phyloP scores from a whole-genome alignment of 2,329 filamentous ascomycete species.

The Trichoderma endophyticum region DNA sequence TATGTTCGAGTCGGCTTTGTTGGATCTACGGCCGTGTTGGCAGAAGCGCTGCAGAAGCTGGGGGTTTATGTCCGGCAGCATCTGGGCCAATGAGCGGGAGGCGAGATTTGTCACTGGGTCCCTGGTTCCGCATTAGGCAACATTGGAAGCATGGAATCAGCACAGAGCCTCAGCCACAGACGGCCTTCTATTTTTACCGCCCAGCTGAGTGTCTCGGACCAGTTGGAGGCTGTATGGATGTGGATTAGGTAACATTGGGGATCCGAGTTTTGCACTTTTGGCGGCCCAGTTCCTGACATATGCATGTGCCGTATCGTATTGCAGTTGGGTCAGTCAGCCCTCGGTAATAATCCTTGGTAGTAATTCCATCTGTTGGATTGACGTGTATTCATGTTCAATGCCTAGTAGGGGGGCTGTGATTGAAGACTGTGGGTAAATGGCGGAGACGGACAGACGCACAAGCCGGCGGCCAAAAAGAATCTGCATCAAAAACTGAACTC shows the following conservation, averaged over 20 bases:
- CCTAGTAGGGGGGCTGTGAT: neutral
- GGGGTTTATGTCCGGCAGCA: slow-evolving; percentile 36
- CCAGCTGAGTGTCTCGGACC: neutral
- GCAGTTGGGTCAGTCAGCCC: neutral
- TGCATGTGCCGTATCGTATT: neutral
- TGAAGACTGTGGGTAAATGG: neutral
- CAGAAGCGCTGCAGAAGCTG: slow-evolving; percentile 57
- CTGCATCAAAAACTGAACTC: neutral
- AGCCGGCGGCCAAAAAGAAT: neutral
- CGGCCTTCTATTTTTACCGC: neutral
- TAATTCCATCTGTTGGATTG: neutral
- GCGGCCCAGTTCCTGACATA: neutral
- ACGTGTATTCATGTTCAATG: neutral
- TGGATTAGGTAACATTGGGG: neutral
- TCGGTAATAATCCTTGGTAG: neutral
- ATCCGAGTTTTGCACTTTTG: neutral
- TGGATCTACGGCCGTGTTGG: slow-evolving; percentile 65
- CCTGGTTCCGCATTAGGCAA: neutral
- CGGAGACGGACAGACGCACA: neutral
- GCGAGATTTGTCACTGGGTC: neutral
- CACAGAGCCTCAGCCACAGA: neutral
- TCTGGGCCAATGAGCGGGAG: neutral
- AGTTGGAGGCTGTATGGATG: neutral
- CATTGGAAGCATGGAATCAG: neutral
- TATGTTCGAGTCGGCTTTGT: slow-evolving; percentile 78